A percentile compares a stretch with the other conserved stretches of the same genome.
Evolutionary conservation across 2,329 filamentous ascomycete species (phyloP).

Genomic region (Xylariaceae sp.): DNA sequence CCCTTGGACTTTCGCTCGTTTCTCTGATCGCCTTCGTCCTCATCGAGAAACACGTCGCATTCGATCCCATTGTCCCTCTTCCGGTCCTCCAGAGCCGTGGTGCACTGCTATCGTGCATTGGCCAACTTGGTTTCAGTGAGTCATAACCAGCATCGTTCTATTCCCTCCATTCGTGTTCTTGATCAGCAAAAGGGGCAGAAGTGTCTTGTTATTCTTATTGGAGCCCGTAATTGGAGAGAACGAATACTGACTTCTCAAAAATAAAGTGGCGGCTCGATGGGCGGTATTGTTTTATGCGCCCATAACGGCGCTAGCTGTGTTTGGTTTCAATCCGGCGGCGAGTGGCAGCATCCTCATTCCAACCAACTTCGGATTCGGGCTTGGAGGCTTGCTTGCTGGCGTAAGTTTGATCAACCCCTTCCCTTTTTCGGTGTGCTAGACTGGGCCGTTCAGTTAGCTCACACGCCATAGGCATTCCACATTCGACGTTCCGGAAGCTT

Average conservation of each 20-base stretch:
- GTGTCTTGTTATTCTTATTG: neutral
- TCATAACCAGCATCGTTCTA: neutral
- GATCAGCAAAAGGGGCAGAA: neutral
- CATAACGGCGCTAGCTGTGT: conserved; percentile 71
- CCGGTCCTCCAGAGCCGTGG: conserved; percentile 63
- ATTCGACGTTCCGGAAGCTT: conserved; percentile 69
- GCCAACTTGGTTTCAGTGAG: conserved; percentile 62
- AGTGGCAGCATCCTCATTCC: conserved; percentile 74
- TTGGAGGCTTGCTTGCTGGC: conserved; percentile 68
- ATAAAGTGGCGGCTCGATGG: conserved; percentile 67
- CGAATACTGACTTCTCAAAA: neutral
- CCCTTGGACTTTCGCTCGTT: conserved; percentile 54
- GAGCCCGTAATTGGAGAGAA: neutral
- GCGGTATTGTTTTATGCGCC: conserved; percentile 74
- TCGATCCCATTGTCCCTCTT: conserved; percentile 71
- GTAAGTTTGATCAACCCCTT: conserved; percentile 20
- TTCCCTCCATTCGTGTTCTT: too few species aligned
- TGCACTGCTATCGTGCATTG: conserved; percentile 66
- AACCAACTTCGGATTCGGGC: conserved; percentile 73
- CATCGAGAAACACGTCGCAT: conserved; percentile 58
- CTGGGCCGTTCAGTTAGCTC: neutral
- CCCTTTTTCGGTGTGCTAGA: neutral
- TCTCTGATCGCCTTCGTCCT: conserved; percentile 50
- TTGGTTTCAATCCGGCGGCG: conserved; percentile 61
- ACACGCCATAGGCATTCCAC: conserved; percentile 53